Evolutionary conservation across 192 early-diverging fungal genomes (phyloP).

Genomic region (Coemansia sp.): DNA sequence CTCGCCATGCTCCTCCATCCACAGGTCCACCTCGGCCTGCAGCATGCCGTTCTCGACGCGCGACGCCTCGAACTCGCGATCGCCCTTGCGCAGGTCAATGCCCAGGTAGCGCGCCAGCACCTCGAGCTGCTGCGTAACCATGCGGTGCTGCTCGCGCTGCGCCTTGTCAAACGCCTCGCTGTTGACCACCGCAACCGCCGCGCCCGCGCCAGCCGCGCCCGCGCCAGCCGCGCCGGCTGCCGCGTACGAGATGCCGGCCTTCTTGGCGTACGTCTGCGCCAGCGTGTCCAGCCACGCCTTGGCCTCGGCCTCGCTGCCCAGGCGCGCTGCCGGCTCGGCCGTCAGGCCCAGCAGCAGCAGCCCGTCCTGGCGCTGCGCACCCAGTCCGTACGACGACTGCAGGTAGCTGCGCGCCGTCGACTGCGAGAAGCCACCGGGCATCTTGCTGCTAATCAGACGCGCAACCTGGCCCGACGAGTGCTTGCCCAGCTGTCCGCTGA

Average conservation of each 20-base stretch:
- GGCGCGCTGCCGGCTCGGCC: not conserved
- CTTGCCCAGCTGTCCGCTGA: conserved; percentile 73
- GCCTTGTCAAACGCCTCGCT: conserved; percentile 86
- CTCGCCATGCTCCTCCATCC: conserved; percentile 90
- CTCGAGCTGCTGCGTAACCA: conserved; percentile 83
- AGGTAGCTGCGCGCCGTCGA: not conserved
- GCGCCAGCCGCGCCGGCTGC: conserved; percentile 49
- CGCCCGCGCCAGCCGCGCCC: conserved; percentile 7
- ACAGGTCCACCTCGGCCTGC: conserved; percentile 82
- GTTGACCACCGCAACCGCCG: conserved; percentile 68
- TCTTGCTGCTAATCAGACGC: not conserved
- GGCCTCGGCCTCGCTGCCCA: conserved; percentile 71
- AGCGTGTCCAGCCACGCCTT: conserved; percentile 82
- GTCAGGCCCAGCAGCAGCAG: conserved; percentile 74
- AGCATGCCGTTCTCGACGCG: conserved; percentile 61
- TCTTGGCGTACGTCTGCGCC: conserved; percentile 72
- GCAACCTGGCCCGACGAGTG: conserved; percentile 10
- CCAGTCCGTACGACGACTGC: conserved; percentile 19
- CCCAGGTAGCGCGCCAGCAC: conserved; percentile 82
- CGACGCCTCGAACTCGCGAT: conserved; percentile 70
- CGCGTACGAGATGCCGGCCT: conserved; percentile 68
- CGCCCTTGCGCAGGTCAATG: conserved; percentile 76
- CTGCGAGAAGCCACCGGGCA: conserved; percentile 52
- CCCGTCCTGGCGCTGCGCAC: conserved; percentile 73
- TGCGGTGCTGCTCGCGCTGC: conserved; percentile 70